Base-by-base conservation (phyloP, 2,329 filamentous ascomycete species). In the Botrytis medusae region DNA sequence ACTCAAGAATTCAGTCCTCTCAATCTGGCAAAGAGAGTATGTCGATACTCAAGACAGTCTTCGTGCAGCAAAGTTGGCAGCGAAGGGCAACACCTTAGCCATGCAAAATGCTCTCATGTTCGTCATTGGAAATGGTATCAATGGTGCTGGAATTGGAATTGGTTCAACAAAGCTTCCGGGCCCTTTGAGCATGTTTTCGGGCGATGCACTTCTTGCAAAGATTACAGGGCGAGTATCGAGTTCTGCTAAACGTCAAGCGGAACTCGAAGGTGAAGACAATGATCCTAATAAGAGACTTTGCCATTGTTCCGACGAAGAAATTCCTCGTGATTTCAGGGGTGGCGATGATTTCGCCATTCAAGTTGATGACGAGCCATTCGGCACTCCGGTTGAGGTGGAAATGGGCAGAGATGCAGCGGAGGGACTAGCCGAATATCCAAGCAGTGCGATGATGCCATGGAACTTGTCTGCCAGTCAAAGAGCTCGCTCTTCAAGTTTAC, bases 321-420 rank as follows among this genome's bases (percentile, higher is more conserved):
- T 37, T 44, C 71, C 57, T 44, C 71, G 73, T 51, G 51, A 40
- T 74, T 76, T 69, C 65, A 40, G 42, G 18, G 74, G 80, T 48
- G 78, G 82, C 37, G 80, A 80, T 60, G 80, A 79, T 14, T 78
- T 82, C 2, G 77, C 83, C 10, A 82, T 82, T n/a, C 81, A 85
- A 32, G 82, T 85, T 29, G 81, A 82, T 0, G 81, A 83, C 80
- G 75, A 83, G 40, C 54, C 18, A 32, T 57, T 73, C 18, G 71
- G 71, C 34, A 73, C 64, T 22, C 64, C 63, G 4, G 64, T 51
- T 42, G 93, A 87, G 14, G 81, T 91, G 32, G 94, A 97, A 81
- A 82, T 93, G 37, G 92, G 91, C 32, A 89, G 93, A 82, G 89
- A 93, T 60, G 91, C 88, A 1, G 87, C 85, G 0, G 86, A 88